Evolutionary conservation across 257 asterid genomes (phyloP).

Genomic region (Plantago ovata): DNA sequence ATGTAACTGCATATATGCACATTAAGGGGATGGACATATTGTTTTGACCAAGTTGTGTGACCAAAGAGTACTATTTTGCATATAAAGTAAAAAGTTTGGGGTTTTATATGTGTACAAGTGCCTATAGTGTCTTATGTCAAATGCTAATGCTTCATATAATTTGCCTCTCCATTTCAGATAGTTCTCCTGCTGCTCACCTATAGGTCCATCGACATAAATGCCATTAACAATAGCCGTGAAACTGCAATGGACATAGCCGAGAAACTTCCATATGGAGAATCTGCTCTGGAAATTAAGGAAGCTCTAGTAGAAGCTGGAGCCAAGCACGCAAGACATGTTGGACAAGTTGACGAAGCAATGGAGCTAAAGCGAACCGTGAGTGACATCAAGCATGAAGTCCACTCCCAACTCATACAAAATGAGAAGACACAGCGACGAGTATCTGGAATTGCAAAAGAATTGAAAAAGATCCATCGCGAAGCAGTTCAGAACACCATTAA

Average conservation of each 20-base stretch:
- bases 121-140: no score
- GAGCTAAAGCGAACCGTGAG: conserved; percentile 94
- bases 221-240: conserved; percentile 66
- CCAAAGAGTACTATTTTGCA: no score
- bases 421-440: conserved; percentile 89
- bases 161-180: conserved; percentile 50
- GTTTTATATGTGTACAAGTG: no score
- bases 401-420: conserved; percentile 82
- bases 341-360: conserved; percentile 62
- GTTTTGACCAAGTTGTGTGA: no score
- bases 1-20: no score
- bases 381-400: conserved; percentile 93
- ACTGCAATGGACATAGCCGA: conserved; percentile 98
- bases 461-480: conserved; percentile 87
- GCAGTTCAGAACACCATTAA: conserved; percentile 92
- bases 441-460: conserved; percentile 92
- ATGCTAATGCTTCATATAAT: not conserved
- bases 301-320: conserved; percentile 83
- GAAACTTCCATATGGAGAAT: conserved; percentile 74
- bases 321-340: conserved; percentile 63
- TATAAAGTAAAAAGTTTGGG: no score
- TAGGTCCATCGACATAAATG: conserved; percentile 62
- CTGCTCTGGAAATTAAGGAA: conserved; percentile 64
- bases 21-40: no score
- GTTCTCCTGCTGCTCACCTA: conserved; percentile 57